A percentile compares a stretch with the other conserved stretches of the same genome.
Conservation (phyloP, 345 rosid species). For the Salix koriyanagi region DNA sequence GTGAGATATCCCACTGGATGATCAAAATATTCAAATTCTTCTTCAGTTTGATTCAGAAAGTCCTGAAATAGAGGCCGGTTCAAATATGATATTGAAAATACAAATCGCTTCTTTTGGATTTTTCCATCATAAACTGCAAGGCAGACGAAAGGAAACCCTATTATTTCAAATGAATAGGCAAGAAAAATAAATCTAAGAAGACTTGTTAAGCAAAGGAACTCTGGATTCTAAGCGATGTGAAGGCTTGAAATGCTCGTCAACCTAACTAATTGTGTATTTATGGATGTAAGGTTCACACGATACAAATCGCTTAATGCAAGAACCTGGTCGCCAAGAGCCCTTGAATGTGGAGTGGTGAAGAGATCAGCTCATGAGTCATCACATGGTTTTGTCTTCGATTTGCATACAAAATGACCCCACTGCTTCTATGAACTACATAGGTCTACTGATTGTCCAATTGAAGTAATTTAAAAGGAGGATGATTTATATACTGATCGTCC, state of each 20-base stretch:
- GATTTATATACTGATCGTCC: not conserved
- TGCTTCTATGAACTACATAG: not conserved
- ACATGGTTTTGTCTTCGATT: constrained; percentile 8
- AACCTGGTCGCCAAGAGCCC: not conserved
- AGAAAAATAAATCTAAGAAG: not conserved
- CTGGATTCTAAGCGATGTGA: not conserved
- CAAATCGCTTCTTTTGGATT: constrained; percentile 25
- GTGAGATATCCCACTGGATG: constrained; percentile 19
- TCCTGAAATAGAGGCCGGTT: constrained; percentile 34
- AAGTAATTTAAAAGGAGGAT: not conserved
- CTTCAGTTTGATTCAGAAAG: constrained; percentile 25
- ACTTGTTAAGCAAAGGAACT: not conserved
- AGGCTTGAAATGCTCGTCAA: not conserved
- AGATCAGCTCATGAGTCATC: not conserved
- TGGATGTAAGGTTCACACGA: not conserved
- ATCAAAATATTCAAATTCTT: constrained; percentile 25
- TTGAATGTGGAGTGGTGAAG: not conserved
- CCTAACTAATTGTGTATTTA: not conserved
- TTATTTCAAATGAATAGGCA: not conserved
- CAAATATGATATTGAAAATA: constrained; percentile 38
- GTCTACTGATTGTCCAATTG: too few relatives aligned
- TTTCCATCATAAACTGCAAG: constrained; percentile 29
- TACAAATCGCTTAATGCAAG: not conserved
- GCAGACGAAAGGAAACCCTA: constrained; percentile 10
- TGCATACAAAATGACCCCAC: not conserved